These are phyloP conservation scores for Ogataea degrootiae DNA, from an alignment of 805 yeast genomes.

Conservation along the genomic window DNA sequence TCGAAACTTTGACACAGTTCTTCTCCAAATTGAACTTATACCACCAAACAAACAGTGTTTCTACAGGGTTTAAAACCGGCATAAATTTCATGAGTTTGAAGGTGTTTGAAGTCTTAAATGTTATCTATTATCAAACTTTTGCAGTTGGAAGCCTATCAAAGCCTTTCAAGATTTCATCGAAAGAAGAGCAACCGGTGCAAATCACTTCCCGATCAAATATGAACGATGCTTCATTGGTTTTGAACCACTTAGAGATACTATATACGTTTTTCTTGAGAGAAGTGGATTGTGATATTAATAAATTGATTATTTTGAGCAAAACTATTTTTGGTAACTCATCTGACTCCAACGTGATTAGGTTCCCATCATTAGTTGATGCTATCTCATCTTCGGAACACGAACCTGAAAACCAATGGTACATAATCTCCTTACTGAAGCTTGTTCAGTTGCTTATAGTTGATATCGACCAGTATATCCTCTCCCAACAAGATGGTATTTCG, in stretches of 20 bases:
- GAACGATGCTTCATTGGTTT: slow-evolving; percentile 17
- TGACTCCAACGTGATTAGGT: slow-evolving; percentile 10
- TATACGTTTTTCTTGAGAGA: slow-evolving; percentile 26
- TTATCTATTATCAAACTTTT: slow-evolving; percentile 21
- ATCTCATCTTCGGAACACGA: slow-evolving; percentile 8
- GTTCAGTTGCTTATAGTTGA: slow-evolving; percentile 24
- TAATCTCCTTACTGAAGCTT: slow-evolving; percentile 24
- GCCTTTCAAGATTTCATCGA: slow-evolving; percentile 11
- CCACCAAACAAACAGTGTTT: slow-evolving; percentile 25
- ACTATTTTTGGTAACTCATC: slow-evolving; percentile 16
- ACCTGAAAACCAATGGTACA: slow-evolving; percentile 23
- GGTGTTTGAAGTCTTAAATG: slow-evolving; percentile 24
- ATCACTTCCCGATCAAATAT: slow-evolving; percentile 9
- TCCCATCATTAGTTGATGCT: slow-evolving; percentile 18
- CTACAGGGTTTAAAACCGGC: slow-evolving; percentile 19
- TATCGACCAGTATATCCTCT: slow-evolving; percentile 29
- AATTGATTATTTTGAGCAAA: slow-evolving; percentile 27
- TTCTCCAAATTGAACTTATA: slow-evolving; percentile 28
- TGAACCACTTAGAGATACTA: slow-evolving; percentile 27
- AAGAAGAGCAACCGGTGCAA: slow-evolving; percentile 12
- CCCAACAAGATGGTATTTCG: slow-evolving; percentile 25
- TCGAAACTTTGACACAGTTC: slow-evolving; percentile 29
- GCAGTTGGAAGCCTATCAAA: slow-evolving; percentile 10
- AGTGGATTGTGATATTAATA: slow-evolving; percentile 30
- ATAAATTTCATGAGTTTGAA: slow-evolving; percentile 28